Base-by-base conservation (phyloP, 2,329 filamentous ascomycete genomes). In the Penicillium sp. region DNA sequence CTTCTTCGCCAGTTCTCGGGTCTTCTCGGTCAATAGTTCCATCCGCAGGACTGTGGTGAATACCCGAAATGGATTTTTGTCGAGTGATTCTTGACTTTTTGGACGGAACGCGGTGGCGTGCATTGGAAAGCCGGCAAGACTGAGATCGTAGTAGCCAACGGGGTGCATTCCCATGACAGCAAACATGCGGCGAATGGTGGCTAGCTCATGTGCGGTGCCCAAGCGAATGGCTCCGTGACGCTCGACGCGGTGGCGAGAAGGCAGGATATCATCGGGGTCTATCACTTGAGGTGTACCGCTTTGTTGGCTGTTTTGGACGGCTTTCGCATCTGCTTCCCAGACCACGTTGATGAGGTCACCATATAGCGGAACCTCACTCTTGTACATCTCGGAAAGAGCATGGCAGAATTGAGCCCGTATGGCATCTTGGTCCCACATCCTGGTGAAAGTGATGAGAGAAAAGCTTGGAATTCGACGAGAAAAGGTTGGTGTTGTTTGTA, bases 71-170 rank as follows among this genome's bases (percentile, higher is more conserved):
- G 80, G 79, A 48, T 81, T 77, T 14, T 59, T 60, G 2, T 62
- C 54, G 3, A 82, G 66, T 0, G 76, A 69, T 2, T 66, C 58
- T 0, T 55, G 48, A 5, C 61, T 67, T 0, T 63, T 67, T 0
- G 80, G 79, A 2, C 81, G 75, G 55, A 83, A 83, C 8, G 75
- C 78, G 0, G 81, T 83, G 1, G 79, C 79, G 51, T 83, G 79
- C 65, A 83, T 75, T 0, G 81, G 81, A 13, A 83, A 68, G 0
- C 75, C 75, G 3, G 76, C 79, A 0, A 74, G 61, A 0, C 73
- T 75, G 0, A 83, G 70, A 50, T 83, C 79, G 55, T 83, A 83
- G 60, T 83, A 82, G 0, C 79, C 80, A 0, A 83, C 79, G 0
- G 81, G 72, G 21, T 75, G 61, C 74, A 83, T 77, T 5, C 76